Conservation (phyloP, 352 stramenopile genomes). For the Globisporangium paroecandrum region DNA sequence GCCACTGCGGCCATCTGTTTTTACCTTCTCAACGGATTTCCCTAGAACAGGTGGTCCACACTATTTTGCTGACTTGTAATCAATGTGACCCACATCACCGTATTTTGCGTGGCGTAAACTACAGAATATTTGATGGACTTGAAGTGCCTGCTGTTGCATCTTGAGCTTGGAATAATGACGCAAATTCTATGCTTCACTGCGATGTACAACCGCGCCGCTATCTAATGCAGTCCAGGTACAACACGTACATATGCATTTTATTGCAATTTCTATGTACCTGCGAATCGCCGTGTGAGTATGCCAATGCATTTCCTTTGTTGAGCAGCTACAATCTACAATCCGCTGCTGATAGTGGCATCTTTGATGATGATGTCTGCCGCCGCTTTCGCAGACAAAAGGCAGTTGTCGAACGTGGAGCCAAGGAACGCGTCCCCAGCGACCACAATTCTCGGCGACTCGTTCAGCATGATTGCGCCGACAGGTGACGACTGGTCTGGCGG, state of each 20-base stretch:
- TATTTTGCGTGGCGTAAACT: background rate
- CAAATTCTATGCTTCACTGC: background rate
- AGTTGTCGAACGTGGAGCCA: slow-evolving; percentile 72
- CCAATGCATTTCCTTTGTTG: background rate
- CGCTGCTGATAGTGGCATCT: slow-evolving; percentile 23
- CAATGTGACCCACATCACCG: background rate
- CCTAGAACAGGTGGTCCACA: background rate
- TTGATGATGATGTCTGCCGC: slow-evolving; percentile 25
- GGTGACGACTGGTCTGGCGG: background rate
- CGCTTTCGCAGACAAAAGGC: slow-evolving; percentile 55
- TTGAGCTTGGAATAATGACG: background rate
- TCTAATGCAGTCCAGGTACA: no score
- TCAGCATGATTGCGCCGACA: slow-evolving; percentile 34
- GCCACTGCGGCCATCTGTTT: background rate
- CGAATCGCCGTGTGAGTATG: background rate
- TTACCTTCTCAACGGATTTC: background rate
- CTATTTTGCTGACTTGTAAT: background rate
- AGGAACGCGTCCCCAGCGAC: slow-evolving; percentile 65
- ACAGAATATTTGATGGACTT: background rate
- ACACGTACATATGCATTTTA: background rate
- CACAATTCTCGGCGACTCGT: slow-evolving; percentile 48
- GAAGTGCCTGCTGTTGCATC: background rate
- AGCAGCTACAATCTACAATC: slow-evolving; percentile 37
- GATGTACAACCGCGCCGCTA: background rate
- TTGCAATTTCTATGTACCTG: background rate